Evolutionary conservation across 2,329 filamentous ascomycete species (phyloP).

Genomic region (Xylaria sp.): DNA sequence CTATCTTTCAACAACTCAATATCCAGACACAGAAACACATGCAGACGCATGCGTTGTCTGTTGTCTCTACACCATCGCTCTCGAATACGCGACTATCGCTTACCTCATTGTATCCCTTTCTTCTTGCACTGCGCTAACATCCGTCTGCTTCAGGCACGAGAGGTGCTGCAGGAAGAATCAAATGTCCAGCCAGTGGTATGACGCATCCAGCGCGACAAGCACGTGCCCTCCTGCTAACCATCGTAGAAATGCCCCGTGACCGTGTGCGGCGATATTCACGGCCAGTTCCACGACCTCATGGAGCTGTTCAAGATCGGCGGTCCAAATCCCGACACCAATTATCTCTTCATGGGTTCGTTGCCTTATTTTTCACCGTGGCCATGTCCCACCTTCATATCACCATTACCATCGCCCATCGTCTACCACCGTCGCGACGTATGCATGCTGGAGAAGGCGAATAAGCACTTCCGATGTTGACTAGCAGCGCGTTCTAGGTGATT

Average conservation of each 20-base stretch:
- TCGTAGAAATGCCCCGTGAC: constrained; percentile 95
- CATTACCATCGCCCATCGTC: not conserved
- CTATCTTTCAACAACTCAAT: not conserved
- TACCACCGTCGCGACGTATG: not conserved
- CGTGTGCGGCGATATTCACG: constrained; percentile 98
- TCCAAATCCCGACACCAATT: constrained; percentile 98
- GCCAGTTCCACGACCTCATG: constrained; percentile 99
- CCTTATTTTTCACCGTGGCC: constrained; percentile 4
- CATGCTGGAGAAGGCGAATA: constrained; percentile 2
- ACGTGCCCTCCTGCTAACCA: constrained; percentile 23
- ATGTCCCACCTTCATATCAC: not conserved
- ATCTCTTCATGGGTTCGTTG: constrained; percentile 93
- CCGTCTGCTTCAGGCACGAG: constrained; percentile 74
- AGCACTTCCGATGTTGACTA: constrained; percentile 32
- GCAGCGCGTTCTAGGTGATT: constrained; percentile 74
- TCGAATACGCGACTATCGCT: not conserved
- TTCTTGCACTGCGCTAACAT: constrained; percentile 48
- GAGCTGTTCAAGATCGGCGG: constrained; percentile 99
- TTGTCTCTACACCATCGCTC: not conserved
- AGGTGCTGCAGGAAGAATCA: constrained; percentile 96
- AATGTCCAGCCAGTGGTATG: constrained; percentile 98
- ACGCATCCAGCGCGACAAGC: constrained; percentile 40
- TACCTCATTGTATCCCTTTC: not conserved
- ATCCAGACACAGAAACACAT: not conserved
- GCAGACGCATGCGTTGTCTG: not conserved